Conservation (phyloP, 768 basidiomycete genomes). For the Auriscalpium vulgare region DNA sequence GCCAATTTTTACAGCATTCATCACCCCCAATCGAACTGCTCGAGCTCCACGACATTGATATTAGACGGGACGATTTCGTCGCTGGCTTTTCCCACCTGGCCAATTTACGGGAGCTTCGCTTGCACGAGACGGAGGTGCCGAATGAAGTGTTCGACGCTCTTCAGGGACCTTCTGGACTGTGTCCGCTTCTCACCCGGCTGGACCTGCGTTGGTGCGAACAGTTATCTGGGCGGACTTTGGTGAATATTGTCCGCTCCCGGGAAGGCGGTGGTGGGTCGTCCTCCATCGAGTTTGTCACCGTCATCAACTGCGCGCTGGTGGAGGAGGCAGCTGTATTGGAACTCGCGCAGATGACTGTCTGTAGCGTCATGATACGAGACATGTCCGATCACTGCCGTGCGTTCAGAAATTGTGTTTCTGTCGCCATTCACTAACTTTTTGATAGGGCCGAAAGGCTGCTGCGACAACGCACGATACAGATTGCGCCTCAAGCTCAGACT, state of each 20-base stretch:
- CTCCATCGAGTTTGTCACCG: constrained; percentile 37
- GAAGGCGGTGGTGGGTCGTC: constrained; percentile 8
- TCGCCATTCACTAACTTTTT: not conserved
- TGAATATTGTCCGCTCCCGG: constrained; percentile 39
- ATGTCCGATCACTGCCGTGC: constrained; percentile 47
- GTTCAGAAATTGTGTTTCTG: constrained; percentile 16
- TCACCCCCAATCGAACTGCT: constrained; percentile 28
- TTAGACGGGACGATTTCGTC: constrained; percentile 31
- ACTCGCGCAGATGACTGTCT: constrained; percentile 38
- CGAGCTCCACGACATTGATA: constrained; percentile 43
- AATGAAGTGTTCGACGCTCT: constrained; percentile 35
- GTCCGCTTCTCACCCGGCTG: constrained; percentile 38
- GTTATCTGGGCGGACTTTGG: constrained; percentile 42
- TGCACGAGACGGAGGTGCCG: constrained; percentile 53
- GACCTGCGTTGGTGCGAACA: constrained; percentile 57
- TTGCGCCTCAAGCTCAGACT: constrained; percentile 36
- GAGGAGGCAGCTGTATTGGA: constrained; percentile 45
- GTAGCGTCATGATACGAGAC: constrained; percentile 35
- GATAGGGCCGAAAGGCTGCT: constrained; percentile 42
- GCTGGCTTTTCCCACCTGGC: constrained; percentile 30
- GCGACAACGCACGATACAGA: constrained; percentile 48
- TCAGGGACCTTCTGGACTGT: constrained; percentile 31
- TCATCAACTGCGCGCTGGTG: constrained; percentile 52
- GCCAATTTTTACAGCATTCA: constrained; percentile 24
- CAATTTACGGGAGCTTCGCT: constrained; percentile 37